Base-by-base conservation (phyloP, 306 rosid species). In the Pyrus bretschneideri region DNA sequence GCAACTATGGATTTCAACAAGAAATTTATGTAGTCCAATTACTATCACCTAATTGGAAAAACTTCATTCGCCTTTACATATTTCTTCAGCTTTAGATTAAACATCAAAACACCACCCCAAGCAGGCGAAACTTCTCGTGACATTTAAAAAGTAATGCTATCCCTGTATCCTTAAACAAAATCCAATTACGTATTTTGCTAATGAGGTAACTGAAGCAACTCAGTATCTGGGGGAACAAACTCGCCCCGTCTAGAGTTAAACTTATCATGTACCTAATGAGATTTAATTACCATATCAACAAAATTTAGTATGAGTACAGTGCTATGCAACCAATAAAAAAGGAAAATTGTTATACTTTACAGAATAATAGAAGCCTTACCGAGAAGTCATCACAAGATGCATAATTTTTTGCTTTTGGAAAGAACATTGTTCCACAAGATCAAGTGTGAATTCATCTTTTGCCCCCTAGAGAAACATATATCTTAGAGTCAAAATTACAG, bases 351-450 rank as follows among this genome's bases (percentile, higher is more conserved):
- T 33, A 58, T n/a, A 27, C 65, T 35, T 15, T 6, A 58, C 22
- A 67, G 33, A 15, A 51, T 33, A 68, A 7, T n/a, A 14, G 13
- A 55, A 77, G 88, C 79, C 93, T 83, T 88, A 90, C 96, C 92
- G 88, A 82, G 97, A 94, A 83, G 96, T 65, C 95, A 94, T 87
- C 77, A 91, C 97, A 52, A 94, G 94, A 83, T 94, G 98, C 96
- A 94, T 90, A 73, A 94, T 89, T 76, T 84, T 88, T 81, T 94
- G 96, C 94, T 94, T 90, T 84, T 94, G 96, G 81, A 94, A 94
- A 22, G 97, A 90, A 81, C 98, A 91, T 62, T 94, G 98, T 82
- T 94, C 98, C 73, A 94, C 98, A 65, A 94, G 98, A 80, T 94
- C 98, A 82, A 94, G 97, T 40, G 98, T 90, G 82, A 94, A 94